Evolutionary conservation across 805 yeast genomes (phyloP), one percentile per base, ranked within the genome.

Genomic region (Hanseniaspora singularis): DNA sequence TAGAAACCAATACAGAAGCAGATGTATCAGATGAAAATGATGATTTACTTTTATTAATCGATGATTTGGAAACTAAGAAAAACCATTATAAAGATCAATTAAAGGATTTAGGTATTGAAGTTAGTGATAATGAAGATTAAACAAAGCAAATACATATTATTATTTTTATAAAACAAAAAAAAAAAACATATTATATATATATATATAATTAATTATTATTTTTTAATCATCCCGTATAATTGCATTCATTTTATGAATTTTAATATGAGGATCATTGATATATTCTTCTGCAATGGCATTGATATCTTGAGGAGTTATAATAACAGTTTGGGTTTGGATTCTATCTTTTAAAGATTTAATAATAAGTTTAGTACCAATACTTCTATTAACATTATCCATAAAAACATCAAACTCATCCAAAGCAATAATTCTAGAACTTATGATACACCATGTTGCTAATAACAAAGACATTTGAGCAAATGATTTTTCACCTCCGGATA

Each of bases 401-500:
- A 79, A 92, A 18, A 92, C 98, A 64, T 92, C 99, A 61, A 83
- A 92, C 62, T 92, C 99, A 63, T 92, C 99, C 50, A 92, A 66
- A 0, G 96, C 96, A 50, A 94, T 74, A 16, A 92, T 73, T 49
- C 83, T 75, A 0, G 94, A 80, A 51, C 81, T 77, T 95, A 92
- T 88, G 23, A 85, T 80, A 52, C 77, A 77, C 99, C 99, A 92
- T 24, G 94, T 81, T 0, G 96, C 81, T 50, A 89, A 67, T 38
- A 92, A 64, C 49, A 92, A 70, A 0, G 96, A 83, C 52, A 89
- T 79, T 60, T 94, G 98, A 0, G 95, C 78, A 61, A 81, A 89
- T 0, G 96, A 86, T 59, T 88, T 88, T 60, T 92, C 98, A 38
- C 99, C 99, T 31, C 99, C 99, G 1, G 96, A 86, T 22, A 89